Percentiles rank a stretch among this genome's conserved stretches.
phyloP scores from a whole-genome alignment of 1,284 basidiomycete genomes.

The Sanghuangporus weigelae region DNA sequence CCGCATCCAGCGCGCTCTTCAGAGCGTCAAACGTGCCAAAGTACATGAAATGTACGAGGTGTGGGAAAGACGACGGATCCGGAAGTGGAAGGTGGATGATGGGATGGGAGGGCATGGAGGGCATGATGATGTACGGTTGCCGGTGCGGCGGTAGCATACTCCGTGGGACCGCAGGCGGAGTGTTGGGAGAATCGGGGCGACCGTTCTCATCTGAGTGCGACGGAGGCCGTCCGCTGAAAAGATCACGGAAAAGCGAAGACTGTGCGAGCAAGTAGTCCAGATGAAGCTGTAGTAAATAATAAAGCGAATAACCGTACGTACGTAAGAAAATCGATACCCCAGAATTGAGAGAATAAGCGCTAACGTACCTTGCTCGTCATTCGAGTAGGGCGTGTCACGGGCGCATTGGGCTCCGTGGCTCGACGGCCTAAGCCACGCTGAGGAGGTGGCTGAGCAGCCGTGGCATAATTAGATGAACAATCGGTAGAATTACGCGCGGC shows the following conservation, averaged over 20 bases:
- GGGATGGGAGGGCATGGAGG: constrained; percentile 56
- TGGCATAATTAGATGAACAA: constrained; percentile 18
- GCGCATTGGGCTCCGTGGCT: constrained; percentile 43
- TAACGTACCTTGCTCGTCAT: constrained; percentile 56
- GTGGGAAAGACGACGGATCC: constrained; percentile 64
- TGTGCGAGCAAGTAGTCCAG: constrained; percentile 69
- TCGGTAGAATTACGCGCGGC: constrained; percentile 14
- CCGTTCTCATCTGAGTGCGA: constrained; percentile 46
- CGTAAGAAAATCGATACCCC: constrained; percentile 4
- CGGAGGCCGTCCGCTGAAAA: constrained; percentile 61
- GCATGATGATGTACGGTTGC: constrained; percentile 60
- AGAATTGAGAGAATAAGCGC: background rate
- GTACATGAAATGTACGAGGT: constrained; percentile 76
- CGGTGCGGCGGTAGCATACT: constrained; percentile 31
- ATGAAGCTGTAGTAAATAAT: constrained; percentile 47
- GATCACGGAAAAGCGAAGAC: constrained; percentile 58
- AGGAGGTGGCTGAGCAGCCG: constrained; percentile 27
- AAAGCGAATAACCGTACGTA: background rate
- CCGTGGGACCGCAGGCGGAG: constrained; percentile 25
- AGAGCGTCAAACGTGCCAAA: constrained; percentile 60
- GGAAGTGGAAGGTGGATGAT: constrained; percentile 71
- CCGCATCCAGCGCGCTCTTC: constrained; percentile 51
- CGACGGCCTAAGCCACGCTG: constrained; percentile 36
- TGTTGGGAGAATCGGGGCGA: constrained; percentile 15
- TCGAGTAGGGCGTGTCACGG: constrained; percentile 41